Evolutionary conservation across 352 stramenopile species (phyloP).

Genomic region (Phytophthora pluvialis): DNA sequence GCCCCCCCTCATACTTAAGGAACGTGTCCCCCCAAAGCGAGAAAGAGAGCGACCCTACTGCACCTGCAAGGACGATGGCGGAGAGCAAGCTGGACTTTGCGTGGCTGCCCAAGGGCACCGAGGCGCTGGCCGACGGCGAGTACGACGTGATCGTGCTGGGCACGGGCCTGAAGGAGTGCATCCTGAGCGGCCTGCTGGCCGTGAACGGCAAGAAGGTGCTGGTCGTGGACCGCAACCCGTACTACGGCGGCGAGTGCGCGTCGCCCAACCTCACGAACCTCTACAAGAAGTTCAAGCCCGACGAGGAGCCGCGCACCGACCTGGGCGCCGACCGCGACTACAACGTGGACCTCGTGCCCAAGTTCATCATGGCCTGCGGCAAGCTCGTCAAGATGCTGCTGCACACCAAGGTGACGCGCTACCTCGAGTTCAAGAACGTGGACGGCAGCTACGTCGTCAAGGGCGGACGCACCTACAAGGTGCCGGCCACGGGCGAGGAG

Average conservation of each 20-base stretch:
- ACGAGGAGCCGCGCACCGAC: conserved; percentile 63
- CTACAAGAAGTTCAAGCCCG: conserved; percentile 94
- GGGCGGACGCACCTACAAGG: conserved; percentile 96
- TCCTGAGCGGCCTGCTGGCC: conserved; percentile 97
- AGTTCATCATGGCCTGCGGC: conserved; percentile 99
- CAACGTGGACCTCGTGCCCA: conserved; percentile 99
- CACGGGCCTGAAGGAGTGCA: conserved; percentile 99
- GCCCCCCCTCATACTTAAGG: conserved; percentile 13
- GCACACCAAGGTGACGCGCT: conserved; percentile 98
- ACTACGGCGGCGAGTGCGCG: conserved; percentile 98
- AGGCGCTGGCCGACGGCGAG: conserved; percentile 98
- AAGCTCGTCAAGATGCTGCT: conserved; percentile 99
- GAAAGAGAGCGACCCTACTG: conserved; percentile 6
- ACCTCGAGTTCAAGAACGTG: conserved; percentile 99
- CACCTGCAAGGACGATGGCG: conserved; percentile 54
- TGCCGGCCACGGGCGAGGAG: conserved; percentile 97
- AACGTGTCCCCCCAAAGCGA: conserved; percentile 13
- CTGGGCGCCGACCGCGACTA: conserved; percentile 98
- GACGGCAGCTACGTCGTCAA: conserved; percentile 99
- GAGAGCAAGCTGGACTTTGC: conserved; percentile 88
- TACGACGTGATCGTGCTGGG: conserved; percentile 99
- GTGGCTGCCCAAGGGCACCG: conserved; percentile 95
- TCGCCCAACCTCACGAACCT: conserved; percentile 99
- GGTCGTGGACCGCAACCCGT: conserved; percentile 97
- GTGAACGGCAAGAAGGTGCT: conserved; percentile 96